Percentiles rank a stretch among this genome's conserved stretches.
Evolutionary conservation across 352 stramenopile species (phyloP).

Genomic region (Globisporangium acanthophoron): DNA sequence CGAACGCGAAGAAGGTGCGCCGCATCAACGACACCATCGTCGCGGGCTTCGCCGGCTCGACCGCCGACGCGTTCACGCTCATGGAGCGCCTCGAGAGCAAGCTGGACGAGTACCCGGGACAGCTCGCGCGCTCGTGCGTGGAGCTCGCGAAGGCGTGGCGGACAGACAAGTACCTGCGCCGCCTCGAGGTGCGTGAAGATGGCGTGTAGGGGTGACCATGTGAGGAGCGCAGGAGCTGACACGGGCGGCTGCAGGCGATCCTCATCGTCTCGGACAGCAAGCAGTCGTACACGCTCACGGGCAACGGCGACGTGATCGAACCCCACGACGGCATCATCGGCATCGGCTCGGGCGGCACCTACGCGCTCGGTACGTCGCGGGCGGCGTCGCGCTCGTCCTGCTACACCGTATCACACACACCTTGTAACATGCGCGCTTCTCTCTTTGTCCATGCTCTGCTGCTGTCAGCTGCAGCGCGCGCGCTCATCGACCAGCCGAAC

Average conservation of each 20-base stretch:
- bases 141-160: slow-evolving; percentile 99
- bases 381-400: neutral
- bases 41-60: slow-evolving; percentile 96
- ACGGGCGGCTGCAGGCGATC: slow-evolving; percentile 31
- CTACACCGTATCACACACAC: neutral
- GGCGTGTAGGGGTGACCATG: neutral
- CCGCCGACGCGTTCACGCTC: slow-evolving; percentile 97
- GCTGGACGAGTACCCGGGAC: slow-evolving; percentile 97
- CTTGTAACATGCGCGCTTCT: neutral
- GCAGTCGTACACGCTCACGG: slow-evolving; percentile 96
- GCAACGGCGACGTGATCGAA: slow-evolving; percentile 98
- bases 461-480: slow-evolving; percentile 89
- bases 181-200: slow-evolving; percentile 78
- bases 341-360: slow-evolving; percentile 92
- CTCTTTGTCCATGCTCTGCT: slow-evolving; percentile 2
- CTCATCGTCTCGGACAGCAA: slow-evolving; percentile 95
- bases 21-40: slow-evolving; percentile 93
- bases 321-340: slow-evolving; percentile 94
- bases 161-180: slow-evolving; percentile 98
- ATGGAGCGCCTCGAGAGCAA: slow-evolving; percentile 98
- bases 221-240: too few species aligned
- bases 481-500: slow-evolving; percentile 92
- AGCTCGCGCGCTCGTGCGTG: slow-evolving; percentile 95
- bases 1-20: slow-evolving; percentile 97
- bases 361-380: slow-evolving; percentile 82